A percentile compares a stretch with the other conserved stretches of the same genome.
phyloP scores from a whole-genome alignment of 1,284 basidiomycete genomes.

The Heliocybe sulcata region DNA sequence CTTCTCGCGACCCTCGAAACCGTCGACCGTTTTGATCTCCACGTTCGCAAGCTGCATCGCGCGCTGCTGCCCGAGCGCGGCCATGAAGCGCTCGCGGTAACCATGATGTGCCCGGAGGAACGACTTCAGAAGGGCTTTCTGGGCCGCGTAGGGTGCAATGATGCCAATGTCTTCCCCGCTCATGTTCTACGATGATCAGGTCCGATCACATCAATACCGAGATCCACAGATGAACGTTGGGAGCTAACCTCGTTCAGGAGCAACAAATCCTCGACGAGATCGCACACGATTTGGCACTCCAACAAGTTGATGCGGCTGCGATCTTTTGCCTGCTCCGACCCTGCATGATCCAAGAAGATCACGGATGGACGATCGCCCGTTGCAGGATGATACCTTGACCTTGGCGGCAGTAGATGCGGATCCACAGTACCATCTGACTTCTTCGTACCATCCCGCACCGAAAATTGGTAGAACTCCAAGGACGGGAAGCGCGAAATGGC shows the following conservation, averaged over 20 bases:
- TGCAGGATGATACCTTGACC: conserved; percentile 30
- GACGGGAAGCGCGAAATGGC: conserved; percentile 83
- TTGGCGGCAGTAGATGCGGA: conserved; percentile 49
- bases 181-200: conserved; percentile 38
- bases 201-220: neutral
- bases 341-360: conserved; percentile 74
- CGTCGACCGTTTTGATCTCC: conserved; percentile 87
- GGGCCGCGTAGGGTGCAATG: conserved; percentile 83
- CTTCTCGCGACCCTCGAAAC: conserved; percentile 93
- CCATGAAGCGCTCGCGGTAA: conserved; percentile 43
- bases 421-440: conserved; percentile 46
- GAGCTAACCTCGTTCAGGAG: conserved; percentile 59
- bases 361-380: conserved; percentile 42
- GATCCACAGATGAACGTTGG: neutral
- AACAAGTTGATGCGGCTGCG: conserved; percentile 68
- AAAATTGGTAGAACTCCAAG: conserved; percentile 71
- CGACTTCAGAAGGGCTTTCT: conserved; percentile 65
- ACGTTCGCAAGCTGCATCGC: conserved; percentile 57
- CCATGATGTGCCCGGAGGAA: conserved; percentile 48
- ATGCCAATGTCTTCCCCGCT: conserved; percentile 74
- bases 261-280: conserved; percentile 74
- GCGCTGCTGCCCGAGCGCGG: conserved; percentile 55
- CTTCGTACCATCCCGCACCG: conserved; percentile 69
- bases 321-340: conserved; percentile 56
- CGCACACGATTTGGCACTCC: conserved; percentile 74